Conservation (phyloP, 2,329 filamentous ascomycete genomes). For the Pseudocercospora fuligena region DNA sequence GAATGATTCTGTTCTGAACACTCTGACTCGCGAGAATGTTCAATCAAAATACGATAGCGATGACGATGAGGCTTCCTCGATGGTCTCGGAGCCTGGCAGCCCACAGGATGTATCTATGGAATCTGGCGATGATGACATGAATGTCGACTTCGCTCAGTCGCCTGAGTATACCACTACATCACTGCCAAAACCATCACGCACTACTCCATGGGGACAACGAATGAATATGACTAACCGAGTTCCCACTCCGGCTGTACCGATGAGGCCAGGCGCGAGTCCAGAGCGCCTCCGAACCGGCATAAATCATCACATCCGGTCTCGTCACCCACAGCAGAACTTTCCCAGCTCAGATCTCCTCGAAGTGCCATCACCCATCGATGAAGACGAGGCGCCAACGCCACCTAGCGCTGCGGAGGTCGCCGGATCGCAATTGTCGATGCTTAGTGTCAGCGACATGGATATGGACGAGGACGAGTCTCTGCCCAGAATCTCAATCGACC, state of each 20-base stretch:
- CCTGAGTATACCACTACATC: slow-evolving; percentile 24
- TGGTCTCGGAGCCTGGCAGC: slow-evolving; percentile 40
- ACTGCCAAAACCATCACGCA: slow-evolving; percentile 10
- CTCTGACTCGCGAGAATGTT: slow-evolving; percentile 28
- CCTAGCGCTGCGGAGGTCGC: slow-evolving; percentile 40
- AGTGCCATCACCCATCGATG: slow-evolving; percentile 42
- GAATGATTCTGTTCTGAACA: slow-evolving; percentile 39
- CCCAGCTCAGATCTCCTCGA: slow-evolving; percentile 37
- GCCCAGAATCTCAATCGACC: slow-evolving; percentile 33
- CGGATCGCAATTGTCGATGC: slow-evolving; percentile 42
- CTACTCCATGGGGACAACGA: slow-evolving; percentile 31
- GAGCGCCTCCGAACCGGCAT: slow-evolving; percentile 27
- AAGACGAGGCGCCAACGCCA: slow-evolving; percentile 43
- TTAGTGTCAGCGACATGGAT: slow-evolving; percentile 44
- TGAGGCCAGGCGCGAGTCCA: slow-evolving; percentile 29
- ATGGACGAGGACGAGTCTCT: slow-evolving; percentile 35
- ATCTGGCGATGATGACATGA: slow-evolving; percentile 35
- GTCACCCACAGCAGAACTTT: slow-evolving; percentile 39
- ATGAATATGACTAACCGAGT: slow-evolving; percentile 31
- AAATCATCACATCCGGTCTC: slow-evolving; percentile 36
- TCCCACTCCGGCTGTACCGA: slow-evolving; percentile 33
- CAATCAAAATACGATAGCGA: slow-evolving; percentile 40
- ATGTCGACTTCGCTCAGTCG: slow-evolving; percentile 32
- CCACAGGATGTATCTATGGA: slow-evolving; percentile 36
- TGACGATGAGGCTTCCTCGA: slow-evolving; percentile 37